Evolutionary conservation across 768 basidiomycete species (phyloP).

Genomic region (Daedalea quercina): DNA sequence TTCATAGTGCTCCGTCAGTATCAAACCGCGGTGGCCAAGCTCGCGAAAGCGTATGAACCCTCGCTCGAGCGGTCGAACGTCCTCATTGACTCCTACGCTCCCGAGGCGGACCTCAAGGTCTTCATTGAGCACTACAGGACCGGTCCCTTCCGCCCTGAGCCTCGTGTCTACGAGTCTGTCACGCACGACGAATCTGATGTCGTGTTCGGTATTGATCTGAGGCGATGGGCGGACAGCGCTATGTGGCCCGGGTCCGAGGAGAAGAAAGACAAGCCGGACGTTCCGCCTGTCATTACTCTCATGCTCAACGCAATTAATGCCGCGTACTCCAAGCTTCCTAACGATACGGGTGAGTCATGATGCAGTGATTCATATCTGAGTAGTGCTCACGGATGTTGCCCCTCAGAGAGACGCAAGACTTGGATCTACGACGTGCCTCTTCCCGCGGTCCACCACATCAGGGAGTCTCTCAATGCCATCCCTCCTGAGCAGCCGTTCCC

Average conservation of each 20-base stretch:
- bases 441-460: conserved; percentile 73
- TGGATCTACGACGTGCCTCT: conserved; percentile 97
- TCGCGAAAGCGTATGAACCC: conserved; percentile 61
- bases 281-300: conserved; percentile 71
- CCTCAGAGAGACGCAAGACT: conserved; percentile 71
- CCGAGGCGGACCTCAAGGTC: conserved; percentile 79
- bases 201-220: conserved; percentile 86
- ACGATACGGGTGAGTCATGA: conserved; percentile 50
- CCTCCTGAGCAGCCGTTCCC: conserved; percentile 44
- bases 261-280: conserved; percentile 48
- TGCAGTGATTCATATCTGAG: too few species aligned
- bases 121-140: conserved; percentile 91
- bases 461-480: conserved; percentile 77
- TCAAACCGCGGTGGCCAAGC: conserved; percentile 68
- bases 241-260: conserved; percentile 49
- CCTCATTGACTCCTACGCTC: conserved; percentile 78
- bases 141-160: conserved; percentile 82
- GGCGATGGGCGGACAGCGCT: conserved; percentile 85
- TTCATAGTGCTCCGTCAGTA: conserved; percentile 73
- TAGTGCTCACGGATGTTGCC: background rate
- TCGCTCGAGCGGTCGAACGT: conserved; percentile 66
- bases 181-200: conserved; percentile 80
- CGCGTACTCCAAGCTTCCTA: conserved; percentile 53
- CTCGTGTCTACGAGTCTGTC: conserved; percentile 83
- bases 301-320: conserved; percentile 58